Conservation (phyloP, 1,284 basidiomycete species). For the Puccinia brachypodii region DNA sequence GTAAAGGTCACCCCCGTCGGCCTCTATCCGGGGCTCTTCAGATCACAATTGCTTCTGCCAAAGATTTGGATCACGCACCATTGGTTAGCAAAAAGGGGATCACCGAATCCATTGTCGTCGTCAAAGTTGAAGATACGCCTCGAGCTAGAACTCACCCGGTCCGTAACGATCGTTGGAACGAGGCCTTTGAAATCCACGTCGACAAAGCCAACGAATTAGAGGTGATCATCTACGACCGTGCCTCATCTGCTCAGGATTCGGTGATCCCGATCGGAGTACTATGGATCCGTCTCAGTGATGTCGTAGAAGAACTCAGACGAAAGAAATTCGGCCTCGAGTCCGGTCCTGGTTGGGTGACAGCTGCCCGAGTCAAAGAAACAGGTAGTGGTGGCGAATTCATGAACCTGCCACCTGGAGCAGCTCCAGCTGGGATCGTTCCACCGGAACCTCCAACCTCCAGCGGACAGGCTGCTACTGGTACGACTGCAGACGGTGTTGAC, state of each 20-base stretch:
- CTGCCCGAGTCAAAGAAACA: slow-evolving; percentile 68
- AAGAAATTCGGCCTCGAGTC: slow-evolving; percentile 82
- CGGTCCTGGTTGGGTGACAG: slow-evolving; percentile 84
- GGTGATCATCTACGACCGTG: slow-evolving; percentile 91
- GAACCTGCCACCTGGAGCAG: slow-evolving; percentile 45
- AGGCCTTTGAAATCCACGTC: slow-evolving; percentile 92
- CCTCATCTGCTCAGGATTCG: slow-evolving; percentile 69
- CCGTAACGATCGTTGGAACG: slow-evolving; percentile 93
- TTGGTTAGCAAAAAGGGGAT: slow-evolving; percentile 65
- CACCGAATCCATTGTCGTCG: slow-evolving; percentile 81
- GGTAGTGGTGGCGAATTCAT: slow-evolving; percentile 34
- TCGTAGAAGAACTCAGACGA: slow-evolving; percentile 88
- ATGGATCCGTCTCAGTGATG: slow-evolving; percentile 92
- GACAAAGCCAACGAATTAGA: slow-evolving; percentile 99
- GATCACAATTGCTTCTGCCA: slow-evolving; percentile 81
- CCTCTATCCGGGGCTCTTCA: slow-evolving; percentile 90
- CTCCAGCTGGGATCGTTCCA: slow-evolving; percentile 41
- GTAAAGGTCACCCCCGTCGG: slow-evolving; percentile 85
- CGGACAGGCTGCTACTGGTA: background rate
- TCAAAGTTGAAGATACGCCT: slow-evolving; percentile 95
- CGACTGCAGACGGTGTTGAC: slow-evolving; percentile 74
- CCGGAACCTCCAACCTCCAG: slow-evolving; percentile 21
- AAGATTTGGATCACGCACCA: slow-evolving; percentile 92
- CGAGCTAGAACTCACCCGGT: slow-evolving; percentile 87
- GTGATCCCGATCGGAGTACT: slow-evolving; percentile 89